A percentile compares a stretch with the other conserved stretches of the same genome.
phyloP scores from a whole-genome alignment of 148 eudicot species.

The Camellia japonica region DNA sequence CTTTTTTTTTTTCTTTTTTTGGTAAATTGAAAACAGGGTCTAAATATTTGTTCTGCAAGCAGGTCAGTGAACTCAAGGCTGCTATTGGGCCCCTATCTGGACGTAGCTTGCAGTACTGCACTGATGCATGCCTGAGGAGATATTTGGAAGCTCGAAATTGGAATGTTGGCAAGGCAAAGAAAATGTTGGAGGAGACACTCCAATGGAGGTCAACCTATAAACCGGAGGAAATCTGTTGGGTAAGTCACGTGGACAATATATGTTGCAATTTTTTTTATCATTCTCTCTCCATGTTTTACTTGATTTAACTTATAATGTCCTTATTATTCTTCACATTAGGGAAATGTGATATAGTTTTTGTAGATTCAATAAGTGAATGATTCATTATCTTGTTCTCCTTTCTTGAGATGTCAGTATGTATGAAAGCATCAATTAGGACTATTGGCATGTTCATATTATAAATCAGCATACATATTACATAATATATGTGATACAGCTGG shows the following conservation, averaged over 20 bases:
- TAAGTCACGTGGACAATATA: conserved; percentile 24
- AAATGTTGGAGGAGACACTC: conserved; percentile 85
- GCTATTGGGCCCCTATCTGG: conserved; percentile 68
- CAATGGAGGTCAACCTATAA: conserved; percentile 78
- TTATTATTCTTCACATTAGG: not conserved
- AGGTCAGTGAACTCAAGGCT: conserved; percentile 63
- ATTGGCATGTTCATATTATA: too few species aligned
- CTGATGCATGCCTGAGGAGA: conserved; percentile 75
- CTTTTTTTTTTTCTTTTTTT: too few species aligned
- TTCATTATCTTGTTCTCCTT: not conserved
- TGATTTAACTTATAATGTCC: not conserved
- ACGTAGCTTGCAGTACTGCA: conserved; percentile 56
- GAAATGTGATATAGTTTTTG: not conserved
- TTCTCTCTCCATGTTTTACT: not conserved
- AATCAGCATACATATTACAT: too few species aligned
- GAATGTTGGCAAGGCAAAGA: conserved; percentile 80
- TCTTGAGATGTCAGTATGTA: not conserved
- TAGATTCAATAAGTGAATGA: not conserved
- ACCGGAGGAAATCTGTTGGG: conserved; percentile 98
- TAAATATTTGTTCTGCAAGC: conserved; percentile 14
- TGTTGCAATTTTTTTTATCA: not conserved
- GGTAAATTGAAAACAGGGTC: too few species aligned
- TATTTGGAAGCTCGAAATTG: conserved; percentile 86
- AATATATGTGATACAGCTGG: not conserved
- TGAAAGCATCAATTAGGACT: not conserved